Conservation (phyloP, 2,329 filamentous ascomycete species). For the Cordyceps cicadae region DNA sequence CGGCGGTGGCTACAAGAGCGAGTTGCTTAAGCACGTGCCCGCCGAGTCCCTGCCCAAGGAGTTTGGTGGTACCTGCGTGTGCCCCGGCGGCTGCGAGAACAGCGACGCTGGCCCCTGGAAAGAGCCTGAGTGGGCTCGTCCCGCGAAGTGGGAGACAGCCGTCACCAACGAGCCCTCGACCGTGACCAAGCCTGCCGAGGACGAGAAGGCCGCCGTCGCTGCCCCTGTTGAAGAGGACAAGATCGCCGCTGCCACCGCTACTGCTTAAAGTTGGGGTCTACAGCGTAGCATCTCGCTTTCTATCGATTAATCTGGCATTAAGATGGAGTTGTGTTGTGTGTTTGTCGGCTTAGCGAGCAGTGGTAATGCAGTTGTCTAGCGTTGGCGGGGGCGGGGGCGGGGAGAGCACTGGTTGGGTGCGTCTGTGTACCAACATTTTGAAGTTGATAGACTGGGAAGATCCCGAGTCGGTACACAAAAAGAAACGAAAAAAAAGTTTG, state of each 20-base stretch:
- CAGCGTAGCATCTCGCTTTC: not conserved
- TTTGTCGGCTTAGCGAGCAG: constrained; percentile 10
- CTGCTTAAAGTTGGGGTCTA: not conserved
- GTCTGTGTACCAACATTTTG: not conserved
- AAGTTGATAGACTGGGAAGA: not conserved
- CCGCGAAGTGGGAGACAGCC: constrained; percentile 53
- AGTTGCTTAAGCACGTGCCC: constrained; percentile 77
- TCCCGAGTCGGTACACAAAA: constrained; percentile 4
- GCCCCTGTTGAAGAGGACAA: constrained; percentile 27
- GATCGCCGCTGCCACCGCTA: constrained; percentile 23
- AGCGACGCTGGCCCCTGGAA: constrained; percentile 90
- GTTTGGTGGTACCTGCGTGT: constrained; percentile 79
- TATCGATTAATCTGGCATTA: constrained; percentile 1
- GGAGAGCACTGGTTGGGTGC: not conserved
- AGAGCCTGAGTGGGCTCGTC: constrained; percentile 57
- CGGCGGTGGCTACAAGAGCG: constrained; percentile 70
- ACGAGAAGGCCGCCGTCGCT: constrained; percentile 21
- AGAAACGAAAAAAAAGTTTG: constrained; percentile 11
- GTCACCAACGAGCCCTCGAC: constrained; percentile 34
- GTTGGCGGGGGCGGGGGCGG: not conserved
- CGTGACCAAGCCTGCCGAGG: constrained; percentile 24
- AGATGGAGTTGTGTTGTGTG: constrained; percentile 10
- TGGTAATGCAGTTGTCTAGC: constrained; percentile 3
- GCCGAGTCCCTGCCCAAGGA: constrained; percentile 81
- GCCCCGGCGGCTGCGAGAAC: constrained; percentile 71